These are phyloP conservation scores for Myriangium duriaei DNA, from an alignment of 2,329 filamentous ascomycete species.

Conservation along the genomic window DNA sequence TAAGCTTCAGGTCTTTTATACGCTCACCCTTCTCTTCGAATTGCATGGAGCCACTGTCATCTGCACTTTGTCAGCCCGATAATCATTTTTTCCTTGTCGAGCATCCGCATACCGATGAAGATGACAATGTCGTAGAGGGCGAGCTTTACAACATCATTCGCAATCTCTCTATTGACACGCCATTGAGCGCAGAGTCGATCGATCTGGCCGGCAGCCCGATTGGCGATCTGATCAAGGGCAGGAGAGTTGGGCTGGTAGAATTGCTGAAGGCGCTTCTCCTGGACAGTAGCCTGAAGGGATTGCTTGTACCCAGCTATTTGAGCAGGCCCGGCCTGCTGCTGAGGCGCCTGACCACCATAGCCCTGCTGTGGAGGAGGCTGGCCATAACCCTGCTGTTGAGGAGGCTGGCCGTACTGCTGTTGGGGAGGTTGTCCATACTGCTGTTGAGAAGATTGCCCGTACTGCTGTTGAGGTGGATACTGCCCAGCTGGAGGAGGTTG, in stretches of 20 bases:
- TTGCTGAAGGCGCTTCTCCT: conserved; percentile 46
- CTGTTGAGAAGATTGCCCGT: conserved; percentile 13
- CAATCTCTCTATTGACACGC: conserved; percentile 46
- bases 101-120: conserved; percentile 37
- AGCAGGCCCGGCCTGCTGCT: conserved; percentile 33
- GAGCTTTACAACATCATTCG: conserved; percentile 50
- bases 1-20: conserved; percentile 53
- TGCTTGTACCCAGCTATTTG: conserved; percentile 45
- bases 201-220: conserved; percentile 37
- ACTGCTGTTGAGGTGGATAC: conserved; percentile 8
- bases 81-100: not conserved
- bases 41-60: conserved; percentile 58
- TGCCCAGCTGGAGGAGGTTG: conserved; percentile 8
- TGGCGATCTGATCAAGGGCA: conserved; percentile 38
- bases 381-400: conserved; percentile 13
- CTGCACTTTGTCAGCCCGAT: conserved; percentile 22
- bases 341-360: conserved; percentile 16
- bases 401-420: conserved; percentile 15
- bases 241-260: conserved; percentile 47
- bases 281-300: conserved; percentile 42
- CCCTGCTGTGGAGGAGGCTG: conserved; percentile 18
- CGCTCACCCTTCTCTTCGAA: conserved; percentile 56
- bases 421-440: conserved; percentile 5
- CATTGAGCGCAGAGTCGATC: conserved; percentile 45
- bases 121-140: conserved; percentile 50